A percentile compares a stretch with the other conserved stretches of the same genome.
Evolutionary conservation across 2,329 filamentous ascomycete genomes (phyloP).

Genomic region (Exophiala dermatitidis): DNA sequence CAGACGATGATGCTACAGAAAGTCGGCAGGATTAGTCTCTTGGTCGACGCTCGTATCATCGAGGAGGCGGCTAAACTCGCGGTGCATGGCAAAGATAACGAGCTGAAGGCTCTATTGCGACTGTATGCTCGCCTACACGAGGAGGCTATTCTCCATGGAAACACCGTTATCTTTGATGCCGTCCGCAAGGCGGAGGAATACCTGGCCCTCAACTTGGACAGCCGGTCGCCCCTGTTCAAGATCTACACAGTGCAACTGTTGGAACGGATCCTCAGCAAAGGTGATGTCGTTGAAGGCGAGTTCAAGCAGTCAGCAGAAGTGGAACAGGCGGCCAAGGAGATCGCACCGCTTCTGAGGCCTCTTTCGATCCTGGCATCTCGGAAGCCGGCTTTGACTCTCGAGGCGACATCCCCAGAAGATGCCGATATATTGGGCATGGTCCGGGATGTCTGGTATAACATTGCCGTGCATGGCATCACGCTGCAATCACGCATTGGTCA

Average conservation of each 20-base stretch:
- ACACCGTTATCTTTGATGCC: constrained; percentile 61
- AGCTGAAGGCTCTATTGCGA: constrained; percentile 80
- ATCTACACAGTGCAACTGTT: constrained; percentile 79
- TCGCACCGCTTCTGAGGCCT: constrained; percentile 77
- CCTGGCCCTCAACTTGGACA: constrained; percentile 62
- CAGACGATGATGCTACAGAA: constrained; percentile 97
- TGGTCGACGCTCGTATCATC: constrained; percentile 79
- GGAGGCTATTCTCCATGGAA: constrained; percentile 63
- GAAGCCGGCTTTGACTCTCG: constrained; percentile 35
- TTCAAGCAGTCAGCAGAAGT: constrained; percentile 70
- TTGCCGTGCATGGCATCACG: constrained; percentile 86
- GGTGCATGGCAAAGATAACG: constrained; percentile 66
- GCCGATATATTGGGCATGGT: constrained; percentile 67
- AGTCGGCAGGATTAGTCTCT: constrained; percentile 70
- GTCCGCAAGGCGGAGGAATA: constrained; percentile 71
- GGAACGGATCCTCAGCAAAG: constrained; percentile 81
- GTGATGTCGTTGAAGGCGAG: constrained; percentile 70
- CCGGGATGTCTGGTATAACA: constrained; percentile 96
- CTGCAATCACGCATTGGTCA: constrained; percentile 65
- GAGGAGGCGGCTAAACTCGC: constrained; percentile 72
- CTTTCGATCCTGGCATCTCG: constrained; percentile 75
- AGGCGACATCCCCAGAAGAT: constrained; percentile 37
- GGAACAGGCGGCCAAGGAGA: constrained; percentile 76
- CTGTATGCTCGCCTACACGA: constrained; percentile 70
- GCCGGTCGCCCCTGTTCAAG: constrained; percentile 67